Evolutionary conservation across 345 rosid genomes (phyloP).

Genomic region (Eucalyptus pauciflora): DNA sequence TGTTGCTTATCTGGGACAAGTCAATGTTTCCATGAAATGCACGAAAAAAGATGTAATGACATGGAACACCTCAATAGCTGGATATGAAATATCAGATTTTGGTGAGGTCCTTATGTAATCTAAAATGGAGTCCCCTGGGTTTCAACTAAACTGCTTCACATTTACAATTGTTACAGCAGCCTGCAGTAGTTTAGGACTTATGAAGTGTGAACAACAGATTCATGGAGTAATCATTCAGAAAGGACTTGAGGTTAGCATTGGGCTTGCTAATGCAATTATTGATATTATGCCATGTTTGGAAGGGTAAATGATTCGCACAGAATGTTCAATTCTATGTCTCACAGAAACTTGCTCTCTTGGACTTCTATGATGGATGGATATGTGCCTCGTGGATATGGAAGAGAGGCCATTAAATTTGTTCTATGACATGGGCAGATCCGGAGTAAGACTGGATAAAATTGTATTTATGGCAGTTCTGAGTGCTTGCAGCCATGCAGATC

Average conservation of each 20-base stretch:
- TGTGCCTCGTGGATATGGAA: slow-evolving; percentile 69
- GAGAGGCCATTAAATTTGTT: slow-evolving; percentile 54
- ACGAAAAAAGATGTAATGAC: slow-evolving; percentile 49
- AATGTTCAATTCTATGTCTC: slow-evolving; percentile 30
- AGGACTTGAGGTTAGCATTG: slow-evolving; percentile 41
- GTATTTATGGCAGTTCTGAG: slow-evolving; percentile 73
- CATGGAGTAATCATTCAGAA: slow-evolving; percentile 52
- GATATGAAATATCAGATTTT: slow-evolving; percentile 51
- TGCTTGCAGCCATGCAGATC: slow-evolving; percentile 76
- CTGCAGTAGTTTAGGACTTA: slow-evolving; percentile 49
- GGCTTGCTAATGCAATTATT: slow-evolving; percentile 55
- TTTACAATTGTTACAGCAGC: slow-evolving; percentile 63
- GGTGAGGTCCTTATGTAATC: slow-evolving; percentile 42
- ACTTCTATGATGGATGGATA: slow-evolving; percentile 92
- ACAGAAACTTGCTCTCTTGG: slow-evolving; percentile 65
- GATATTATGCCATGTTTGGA: slow-evolving; percentile 87
- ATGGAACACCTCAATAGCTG: slow-evolving; percentile 75
- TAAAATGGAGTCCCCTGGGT: slow-evolving; percentile 43
- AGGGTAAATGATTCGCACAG: slow-evolving; percentile 27
- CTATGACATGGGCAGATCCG: slow-evolving; percentile 61
- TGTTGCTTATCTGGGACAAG: slow-evolving; percentile 48
- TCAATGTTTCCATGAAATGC: slow-evolving; percentile 54
- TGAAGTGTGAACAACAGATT: slow-evolving; percentile 64
- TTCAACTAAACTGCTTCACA: slow-evolving; percentile 63
- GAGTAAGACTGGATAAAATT: slow-evolving; percentile 56